A percentile compares a stretch with the other conserved stretches of the same genome.
Conservation (phyloP, 1,284 basidiomycete genomes). For the Apiotrichum mycotoxinovorans region DNA sequence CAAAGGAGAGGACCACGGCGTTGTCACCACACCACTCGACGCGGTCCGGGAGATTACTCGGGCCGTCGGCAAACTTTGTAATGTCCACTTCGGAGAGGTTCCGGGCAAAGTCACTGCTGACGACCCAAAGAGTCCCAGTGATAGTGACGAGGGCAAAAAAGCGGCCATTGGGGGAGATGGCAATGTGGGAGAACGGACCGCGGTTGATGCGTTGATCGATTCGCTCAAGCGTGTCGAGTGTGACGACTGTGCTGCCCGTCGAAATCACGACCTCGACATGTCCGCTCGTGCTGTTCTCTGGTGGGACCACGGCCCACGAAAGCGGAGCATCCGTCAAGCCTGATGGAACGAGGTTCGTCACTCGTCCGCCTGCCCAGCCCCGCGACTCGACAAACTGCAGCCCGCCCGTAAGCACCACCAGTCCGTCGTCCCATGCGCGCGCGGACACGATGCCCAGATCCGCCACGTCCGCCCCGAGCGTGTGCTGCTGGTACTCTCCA, state of each 20-base stretch:
- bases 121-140: conserved; percentile 76
- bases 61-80: conserved; percentile 26
- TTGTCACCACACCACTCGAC: conserved; percentile 97
- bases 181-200: conserved; percentile 82
- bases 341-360: conserved; percentile 62
- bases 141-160: conserved; percentile 79
- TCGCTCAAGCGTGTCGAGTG: conserved; percentile 78
- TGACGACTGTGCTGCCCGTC: conserved; percentile 67
- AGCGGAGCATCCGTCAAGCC: conserved; percentile 70
- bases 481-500: conserved; percentile 76
- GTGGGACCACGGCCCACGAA: conserved; percentile 80
- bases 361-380: conserved; percentile 71
- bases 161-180: conserved; percentile 89
- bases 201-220: conserved; percentile 79
- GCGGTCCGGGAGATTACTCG: conserved; percentile 52
- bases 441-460: conserved; percentile 85
- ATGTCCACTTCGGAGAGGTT: conserved; percentile 82
- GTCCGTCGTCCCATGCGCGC: conserved; percentile 74
- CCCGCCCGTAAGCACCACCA: conserved; percentile 78
- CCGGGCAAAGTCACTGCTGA: conserved; percentile 85
- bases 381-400: conserved; percentile 77
- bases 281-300: conserved; percentile 76
- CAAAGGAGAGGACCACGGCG: conserved; percentile 82
- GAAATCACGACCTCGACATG: conserved; percentile 83
- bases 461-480: conserved; percentile 75